These are phyloP conservation scores for Phytophthora meadii DNA, from an alignment of 352 stramenopile genomes.

Conservation along the genomic window DNA sequence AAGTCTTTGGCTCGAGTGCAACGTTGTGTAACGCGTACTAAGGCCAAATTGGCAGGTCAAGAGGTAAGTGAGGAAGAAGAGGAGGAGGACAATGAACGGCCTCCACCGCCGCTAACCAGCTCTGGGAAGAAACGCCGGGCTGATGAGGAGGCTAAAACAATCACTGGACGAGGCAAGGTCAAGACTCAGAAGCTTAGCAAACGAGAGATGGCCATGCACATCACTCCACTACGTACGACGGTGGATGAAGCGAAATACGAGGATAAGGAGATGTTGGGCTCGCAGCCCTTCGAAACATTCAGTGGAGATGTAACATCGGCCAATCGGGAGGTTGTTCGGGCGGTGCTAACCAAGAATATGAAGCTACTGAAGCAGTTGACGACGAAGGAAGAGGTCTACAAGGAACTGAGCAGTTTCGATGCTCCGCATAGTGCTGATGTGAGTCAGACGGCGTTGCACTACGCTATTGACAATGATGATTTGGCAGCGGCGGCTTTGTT, in stretches of 20 bases:
- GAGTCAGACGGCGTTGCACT: conserved; percentile 56
- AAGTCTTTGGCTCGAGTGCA: conserved; percentile 68
- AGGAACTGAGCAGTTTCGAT: conserved; percentile 59
- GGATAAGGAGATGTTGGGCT: conserved; percentile 60
- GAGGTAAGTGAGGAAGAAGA: conserved; percentile 7
- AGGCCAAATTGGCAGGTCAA: conserved; percentile 29
- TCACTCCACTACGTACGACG: conserved; percentile 54
- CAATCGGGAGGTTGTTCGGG: conserved; percentile 72
- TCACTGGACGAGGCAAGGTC: background rate
- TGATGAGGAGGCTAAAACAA: conserved; percentile 4
- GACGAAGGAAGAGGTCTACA: conserved; percentile 51
- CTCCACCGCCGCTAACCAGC: conserved; percentile 38
- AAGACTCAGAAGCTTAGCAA: conserved; percentile 51
- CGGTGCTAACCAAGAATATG: conserved; percentile 73
- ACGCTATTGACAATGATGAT: conserved; percentile 71
- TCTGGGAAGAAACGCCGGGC: conserved; percentile 16
- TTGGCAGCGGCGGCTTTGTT: conserved; percentile 51
- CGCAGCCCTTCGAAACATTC: conserved; percentile 44
- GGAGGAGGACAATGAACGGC: conserved; percentile 66
- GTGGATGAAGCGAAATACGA: conserved; percentile 64
- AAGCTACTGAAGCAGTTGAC: conserved; percentile 75
- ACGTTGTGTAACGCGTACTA: conserved; percentile 49
- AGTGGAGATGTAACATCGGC: conserved; percentile 59
- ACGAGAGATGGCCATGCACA: conserved; percentile 43
- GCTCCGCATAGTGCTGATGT: conserved; percentile 56